These are phyloP conservation scores for Paecilomyces formosus DNA, from an alignment of 2,329 filamentous ascomycete species.

Conservation along the genomic window DNA sequence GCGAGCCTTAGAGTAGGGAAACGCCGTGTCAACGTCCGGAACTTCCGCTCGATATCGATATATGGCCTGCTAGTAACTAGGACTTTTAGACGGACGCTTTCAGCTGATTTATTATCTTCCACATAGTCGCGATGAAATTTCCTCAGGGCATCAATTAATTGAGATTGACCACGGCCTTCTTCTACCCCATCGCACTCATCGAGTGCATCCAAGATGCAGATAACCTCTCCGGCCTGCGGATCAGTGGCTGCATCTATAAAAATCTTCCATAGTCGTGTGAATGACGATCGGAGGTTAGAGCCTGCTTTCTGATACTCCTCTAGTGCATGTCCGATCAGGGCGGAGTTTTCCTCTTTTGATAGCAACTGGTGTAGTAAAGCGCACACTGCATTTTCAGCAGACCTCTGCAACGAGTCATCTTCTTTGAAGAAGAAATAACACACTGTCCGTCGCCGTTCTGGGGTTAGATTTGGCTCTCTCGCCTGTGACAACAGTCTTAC, in stretches of 20 bases:
- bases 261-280: slow-evolving; percentile 24
- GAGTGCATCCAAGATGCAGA: slow-evolving; percentile 36
- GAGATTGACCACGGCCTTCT: slow-evolving; percentile 6
- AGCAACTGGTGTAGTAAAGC: slow-evolving; percentile 36
- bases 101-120: neutral
- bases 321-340: slow-evolving; percentile 8
- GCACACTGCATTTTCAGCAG: slow-evolving; percentile 20
- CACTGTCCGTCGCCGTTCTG: slow-evolving; percentile 9
- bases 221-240: slow-evolving; percentile 12
- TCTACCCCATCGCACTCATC: slow-evolving; percentile 28
- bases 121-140: slow-evolving; percentile 12
- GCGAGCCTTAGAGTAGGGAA: slow-evolving; percentile 11
- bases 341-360: slow-evolving; percentile 10
- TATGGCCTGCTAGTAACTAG: slow-evolving; percentile 22
- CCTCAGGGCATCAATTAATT: slow-evolving; percentile 16
- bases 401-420: slow-evolving; percentile 28
- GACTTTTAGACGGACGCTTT: slow-evolving; percentile 24
- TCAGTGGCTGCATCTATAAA: slow-evolving; percentile 12
- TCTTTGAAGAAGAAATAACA: slow-evolving; percentile 44
- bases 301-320: slow-evolving; percentile 11
- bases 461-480: slow-evolving; percentile 18
- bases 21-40: slow-evolving; percentile 5
- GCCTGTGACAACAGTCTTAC: slow-evolving; percentile 4
- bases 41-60: slow-evolving; percentile 7
- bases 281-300: slow-evolving; percentile 11